Evolutionary conservation across 257 asterid species (phyloP).

Genomic region (Fraxinus excelsior): DNA sequence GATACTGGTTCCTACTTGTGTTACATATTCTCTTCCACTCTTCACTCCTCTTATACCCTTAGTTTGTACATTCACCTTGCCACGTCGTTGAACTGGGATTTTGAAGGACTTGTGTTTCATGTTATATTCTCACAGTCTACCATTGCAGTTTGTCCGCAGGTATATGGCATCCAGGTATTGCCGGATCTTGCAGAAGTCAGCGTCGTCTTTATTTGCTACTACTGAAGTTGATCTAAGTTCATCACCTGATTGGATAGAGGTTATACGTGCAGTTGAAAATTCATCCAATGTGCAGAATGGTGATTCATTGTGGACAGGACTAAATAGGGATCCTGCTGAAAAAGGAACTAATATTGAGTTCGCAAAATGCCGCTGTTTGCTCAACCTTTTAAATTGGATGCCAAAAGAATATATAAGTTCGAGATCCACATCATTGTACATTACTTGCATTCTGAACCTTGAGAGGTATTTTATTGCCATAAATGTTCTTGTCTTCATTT

Average conservation of each 20-base stretch:
- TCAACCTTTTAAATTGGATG: slow-evolving; percentile 64
- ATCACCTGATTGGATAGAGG: slow-evolving; percentile 62
- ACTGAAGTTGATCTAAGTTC: slow-evolving; percentile 55
- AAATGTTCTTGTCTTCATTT: slow-evolving; percentile 3
- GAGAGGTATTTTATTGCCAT: slow-evolving; percentile 57
- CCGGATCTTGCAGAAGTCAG: slow-evolving; percentile 60
- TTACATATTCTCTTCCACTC: neutral
- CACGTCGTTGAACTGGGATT: neutral
- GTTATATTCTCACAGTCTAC: slow-evolving; percentile 43
- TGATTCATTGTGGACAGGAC: slow-evolving; percentile 28
- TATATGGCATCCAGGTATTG: slow-evolving; percentile 74
- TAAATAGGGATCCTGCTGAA: slow-evolving; percentile 34
- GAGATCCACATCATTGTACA: slow-evolving; percentile 55
- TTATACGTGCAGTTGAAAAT: slow-evolving; percentile 44
- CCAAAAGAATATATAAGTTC: slow-evolving; percentile 71
- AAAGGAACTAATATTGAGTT: slow-evolving; percentile 41
- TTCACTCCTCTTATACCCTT: neutral
- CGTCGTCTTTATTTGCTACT: slow-evolving; percentile 48
- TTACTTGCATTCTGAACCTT: slow-evolving; percentile 75
- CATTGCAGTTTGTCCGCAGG: slow-evolving; percentile 72
- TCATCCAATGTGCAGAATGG: slow-evolving; percentile 29
- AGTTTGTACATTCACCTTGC: slow-evolving; percentile 7
- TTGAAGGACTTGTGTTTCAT: neutral
- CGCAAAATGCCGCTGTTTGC: slow-evolving; percentile 53
- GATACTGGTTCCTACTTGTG: neutral